Percentiles rank a stretch among this genome's conserved stretches.
Conservation (phyloP, 148 eudicot genomes). For the Silene uniflora region DNA sequence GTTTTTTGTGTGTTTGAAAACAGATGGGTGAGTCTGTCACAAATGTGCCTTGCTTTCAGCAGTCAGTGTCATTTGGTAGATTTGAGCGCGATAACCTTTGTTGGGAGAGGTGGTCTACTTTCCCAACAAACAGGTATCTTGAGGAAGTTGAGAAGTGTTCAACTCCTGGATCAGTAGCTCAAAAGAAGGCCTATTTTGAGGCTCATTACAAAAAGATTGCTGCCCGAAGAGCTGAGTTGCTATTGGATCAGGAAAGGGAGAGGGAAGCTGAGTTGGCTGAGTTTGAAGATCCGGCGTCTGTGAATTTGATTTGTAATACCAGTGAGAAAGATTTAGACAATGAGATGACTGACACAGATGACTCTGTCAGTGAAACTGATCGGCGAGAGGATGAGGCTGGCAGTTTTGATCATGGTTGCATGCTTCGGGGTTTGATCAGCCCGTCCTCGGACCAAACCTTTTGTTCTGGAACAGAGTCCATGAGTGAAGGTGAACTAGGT, state of each 20-base stretch:
- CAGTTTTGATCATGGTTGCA: slow-evolving; percentile 13
- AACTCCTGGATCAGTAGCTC: slow-evolving; percentile 95
- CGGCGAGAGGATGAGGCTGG: slow-evolving; percentile 13
- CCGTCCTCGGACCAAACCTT: no score
- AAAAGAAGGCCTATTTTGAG: slow-evolving; percentile 93
- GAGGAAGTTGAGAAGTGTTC: slow-evolving; percentile 89
- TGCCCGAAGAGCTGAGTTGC: slow-evolving; percentile 58
- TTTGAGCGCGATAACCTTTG: slow-evolving; percentile 81
- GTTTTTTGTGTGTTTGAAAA: slow-evolving; percentile 30
- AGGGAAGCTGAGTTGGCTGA: slow-evolving; percentile 25
- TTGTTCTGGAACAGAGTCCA: no score
- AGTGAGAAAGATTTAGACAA: slow-evolving; percentile 23
- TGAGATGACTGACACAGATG: slow-evolving; percentile 4
- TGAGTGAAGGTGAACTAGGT: no score
- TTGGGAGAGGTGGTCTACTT: slow-evolving; percentile 98
- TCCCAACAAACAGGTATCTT: slow-evolving; percentile 83
- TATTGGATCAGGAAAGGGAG: slow-evolving; percentile 46
- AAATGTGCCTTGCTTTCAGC: slow-evolving; percentile 38
- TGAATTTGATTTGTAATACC: slow-evolving; percentile 6
- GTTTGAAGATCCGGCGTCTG: slow-evolving; percentile 20
- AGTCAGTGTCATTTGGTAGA: slow-evolving; percentile 89
- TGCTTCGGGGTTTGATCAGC: no score
- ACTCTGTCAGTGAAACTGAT: slow-evolving; percentile 16
- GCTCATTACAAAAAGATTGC: slow-evolving; percentile 92
- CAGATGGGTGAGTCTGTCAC: slow-evolving; percentile 69